A percentile compares a stretch with the other conserved stretches of the same genome.
These are phyloP conservation scores for Amanita muscaria DNA, from an alignment of 768 basidiomycete genomes.

Conservation along the genomic window DNA sequence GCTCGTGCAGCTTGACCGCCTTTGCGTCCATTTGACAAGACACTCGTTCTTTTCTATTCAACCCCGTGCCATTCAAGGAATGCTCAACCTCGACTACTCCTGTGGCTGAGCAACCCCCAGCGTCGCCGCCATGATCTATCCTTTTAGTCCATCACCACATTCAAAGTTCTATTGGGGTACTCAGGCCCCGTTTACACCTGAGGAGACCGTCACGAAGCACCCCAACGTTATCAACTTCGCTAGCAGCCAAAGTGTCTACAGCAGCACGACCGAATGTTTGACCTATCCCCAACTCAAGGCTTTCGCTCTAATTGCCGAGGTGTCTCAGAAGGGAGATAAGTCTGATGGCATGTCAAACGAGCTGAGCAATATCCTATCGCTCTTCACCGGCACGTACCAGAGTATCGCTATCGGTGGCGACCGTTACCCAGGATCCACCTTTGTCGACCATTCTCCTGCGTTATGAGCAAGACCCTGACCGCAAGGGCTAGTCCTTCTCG, in stretches of 20 bases:
- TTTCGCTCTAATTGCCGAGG: constrained; percentile 97
- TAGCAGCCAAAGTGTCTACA: constrained; percentile 87
- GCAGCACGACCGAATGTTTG: constrained; percentile 88
- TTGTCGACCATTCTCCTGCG: constrained; percentile 98
- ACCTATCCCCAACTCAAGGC: constrained; percentile 44
- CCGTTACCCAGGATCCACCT: constrained; percentile 95
- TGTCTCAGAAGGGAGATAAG: constrained; percentile 97
- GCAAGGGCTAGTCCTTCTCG: constrained; percentile 98
- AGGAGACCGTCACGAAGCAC: constrained; percentile 90
- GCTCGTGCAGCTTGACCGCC: constrained; percentile 48
- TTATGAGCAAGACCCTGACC: constrained; percentile 93
- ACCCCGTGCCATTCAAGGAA: constrained; percentile 95
- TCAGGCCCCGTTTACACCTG: constrained; percentile 94
- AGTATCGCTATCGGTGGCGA: constrained; percentile 99
- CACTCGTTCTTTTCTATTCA: constrained; percentile 94
- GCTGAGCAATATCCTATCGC: constrained; percentile 97
- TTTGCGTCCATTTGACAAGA: constrained; percentile 87
- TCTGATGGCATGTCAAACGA: constrained; percentile 99
- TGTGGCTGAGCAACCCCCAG: constrained; percentile 87
- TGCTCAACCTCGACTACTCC: constrained; percentile 97
- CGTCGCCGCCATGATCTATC: constrained; percentile 99
- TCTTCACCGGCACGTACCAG: constrained; percentile 96
- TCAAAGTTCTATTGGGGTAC: constrained; percentile 99
- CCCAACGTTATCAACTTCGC: constrained; percentile 99
- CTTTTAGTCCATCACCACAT: constrained; percentile 99